phyloP scores from a whole-genome alignment of 495 filamentous ascomycete genomes.

The Cercophora samala region DNA sequence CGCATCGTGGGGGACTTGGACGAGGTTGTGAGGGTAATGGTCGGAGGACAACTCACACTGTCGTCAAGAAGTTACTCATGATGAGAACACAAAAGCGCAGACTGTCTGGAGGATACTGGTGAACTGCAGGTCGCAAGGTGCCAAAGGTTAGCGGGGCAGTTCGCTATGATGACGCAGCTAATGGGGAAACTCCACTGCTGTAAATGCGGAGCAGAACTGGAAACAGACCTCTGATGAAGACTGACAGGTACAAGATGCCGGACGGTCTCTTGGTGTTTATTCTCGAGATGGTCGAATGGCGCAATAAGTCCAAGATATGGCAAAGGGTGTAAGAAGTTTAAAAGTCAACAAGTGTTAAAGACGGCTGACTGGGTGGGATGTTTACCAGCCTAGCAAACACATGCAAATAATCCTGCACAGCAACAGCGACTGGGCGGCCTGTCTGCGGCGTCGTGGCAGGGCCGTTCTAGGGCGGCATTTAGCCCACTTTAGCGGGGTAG shows the following conservation, averaged over 20 bases:
- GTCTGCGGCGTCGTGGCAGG: constrained; percentile 10
- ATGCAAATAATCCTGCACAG: constrained; percentile 15
- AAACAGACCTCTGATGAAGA: constrained; percentile 13
- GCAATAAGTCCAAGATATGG: background rate
- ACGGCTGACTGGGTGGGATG: constrained; percentile 10
- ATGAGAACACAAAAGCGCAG: constrained; percentile 12
- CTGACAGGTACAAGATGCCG: constrained; percentile 5
- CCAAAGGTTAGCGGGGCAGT: constrained; percentile 33
- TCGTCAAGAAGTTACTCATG: constrained; percentile 40
- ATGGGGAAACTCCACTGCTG: constrained; percentile 13
- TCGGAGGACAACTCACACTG: constrained; percentile 31
- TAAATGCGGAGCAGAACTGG: constrained; percentile 13
- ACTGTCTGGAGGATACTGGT: constrained; percentile 23
- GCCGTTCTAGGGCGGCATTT: constrained; percentile 14
- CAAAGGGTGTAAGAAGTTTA: background rate
- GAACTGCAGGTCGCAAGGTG: constrained; percentile 22
- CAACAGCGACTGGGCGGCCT: constrained; percentile 18
- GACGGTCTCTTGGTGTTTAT: background rate
- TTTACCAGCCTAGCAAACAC: constrained; percentile 18
- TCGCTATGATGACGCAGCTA: constrained; percentile 20
- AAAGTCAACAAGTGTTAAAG: constrained; percentile 14
- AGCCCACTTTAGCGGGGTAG: constrained; percentile 18
- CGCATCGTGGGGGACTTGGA: background rate
- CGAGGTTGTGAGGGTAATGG: background rate
- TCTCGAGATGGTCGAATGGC: background rate